phyloP scores from a whole-genome alignment of 768 basidiomycete species.

The Termitomyces sp. region DNA sequence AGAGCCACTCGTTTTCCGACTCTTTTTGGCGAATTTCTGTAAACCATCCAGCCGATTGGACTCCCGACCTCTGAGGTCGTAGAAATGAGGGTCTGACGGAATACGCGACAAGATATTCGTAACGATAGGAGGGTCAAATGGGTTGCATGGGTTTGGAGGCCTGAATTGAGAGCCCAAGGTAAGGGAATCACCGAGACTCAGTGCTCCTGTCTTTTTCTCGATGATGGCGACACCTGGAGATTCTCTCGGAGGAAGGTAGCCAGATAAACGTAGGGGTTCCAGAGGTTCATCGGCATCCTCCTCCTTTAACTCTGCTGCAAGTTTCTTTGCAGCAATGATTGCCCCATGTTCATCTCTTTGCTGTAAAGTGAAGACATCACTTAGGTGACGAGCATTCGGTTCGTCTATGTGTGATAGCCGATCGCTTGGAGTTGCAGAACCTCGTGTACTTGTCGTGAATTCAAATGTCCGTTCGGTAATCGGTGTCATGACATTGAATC shows the following conservation, averaged over 20 bases:
- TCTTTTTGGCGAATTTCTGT: slow-evolving; percentile 65
- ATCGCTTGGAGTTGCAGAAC: slow-evolving; percentile 37
- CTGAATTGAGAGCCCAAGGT: slow-evolving; percentile 60
- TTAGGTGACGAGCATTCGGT: slow-evolving; percentile 16
- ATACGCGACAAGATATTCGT: slow-evolving; percentile 60
- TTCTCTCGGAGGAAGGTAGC: slow-evolving; percentile 17
- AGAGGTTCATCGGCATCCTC: slow-evolving; percentile 26
- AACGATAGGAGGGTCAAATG: slow-evolving; percentile 67
- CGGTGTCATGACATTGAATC: slow-evolving; percentile 94
- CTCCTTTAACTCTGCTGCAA: slow-evolving; percentile 46
- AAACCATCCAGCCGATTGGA: slow-evolving; percentile 62
- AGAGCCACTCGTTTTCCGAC: slow-evolving; percentile 38
- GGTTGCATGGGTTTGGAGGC: slow-evolving; percentile 86
- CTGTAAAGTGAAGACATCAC: slow-evolving; percentile 25
- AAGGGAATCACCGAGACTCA: slow-evolving; percentile 64
- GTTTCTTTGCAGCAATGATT: slow-evolving; percentile 45
- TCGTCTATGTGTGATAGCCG: slow-evolving; percentile 14
- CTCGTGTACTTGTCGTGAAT: slow-evolving; percentile 61
- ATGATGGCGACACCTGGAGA: slow-evolving; percentile 28
- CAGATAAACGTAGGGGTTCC: slow-evolving; percentile 26
- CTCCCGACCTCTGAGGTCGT: slow-evolving; percentile 52
- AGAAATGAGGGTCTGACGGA: slow-evolving; percentile 55
- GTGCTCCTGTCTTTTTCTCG: slow-evolving; percentile 59
- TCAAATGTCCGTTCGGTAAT: slow-evolving; percentile 95
- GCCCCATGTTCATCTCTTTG: slow-evolving; percentile 42